Percentiles rank a stretch among this genome's conserved stretches.
These are phyloP conservation scores for Hypocreales sp. DNA, from an alignment of 2,329 filamentous ascomycete species.

Conservation along the genomic window DNA sequence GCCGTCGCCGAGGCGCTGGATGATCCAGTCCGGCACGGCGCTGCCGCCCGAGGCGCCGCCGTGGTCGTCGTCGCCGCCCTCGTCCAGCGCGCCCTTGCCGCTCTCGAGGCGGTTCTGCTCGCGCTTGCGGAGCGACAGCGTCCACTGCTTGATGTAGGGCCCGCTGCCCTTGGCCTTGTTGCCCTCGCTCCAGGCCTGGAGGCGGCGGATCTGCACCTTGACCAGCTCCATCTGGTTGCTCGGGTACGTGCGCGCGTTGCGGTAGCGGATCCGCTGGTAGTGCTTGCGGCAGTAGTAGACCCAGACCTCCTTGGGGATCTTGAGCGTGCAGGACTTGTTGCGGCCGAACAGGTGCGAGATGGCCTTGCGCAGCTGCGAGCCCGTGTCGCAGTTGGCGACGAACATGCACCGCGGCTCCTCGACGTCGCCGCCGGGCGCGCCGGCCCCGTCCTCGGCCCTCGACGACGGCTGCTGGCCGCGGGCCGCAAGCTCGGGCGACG, in stretches of 20 bases:
- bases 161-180: slow-evolving; percentile 21
- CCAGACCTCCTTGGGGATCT: slow-evolving; percentile 56
- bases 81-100: slow-evolving; percentile 11
- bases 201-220: slow-evolving; percentile 41
- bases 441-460: background rate
- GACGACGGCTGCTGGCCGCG: background rate
- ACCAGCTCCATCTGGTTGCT: slow-evolving; percentile 49
- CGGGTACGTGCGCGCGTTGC: slow-evolving; percentile 45
- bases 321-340: slow-evolving; percentile 62
- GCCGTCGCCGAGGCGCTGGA: slow-evolving; percentile 25
- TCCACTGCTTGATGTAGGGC: slow-evolving; percentile 31
- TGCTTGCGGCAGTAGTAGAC: slow-evolving; percentile 68
- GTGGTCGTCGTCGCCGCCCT: slow-evolving; percentile 14
- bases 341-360: slow-evolving; percentile 73
- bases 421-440: slow-evolving; percentile 3
- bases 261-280: slow-evolving; percentile 62
- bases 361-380: slow-evolving; percentile 51
- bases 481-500: slow-evolving; percentile 1
- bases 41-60: slow-evolving; percentile 16
- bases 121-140: slow-evolving; percentile 46
- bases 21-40: slow-evolving; percentile 33
- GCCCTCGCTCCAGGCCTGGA: slow-evolving; percentile 45
- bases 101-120: slow-evolving; percentile 40
- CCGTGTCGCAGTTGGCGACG: slow-evolving; percentile 40
- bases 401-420: slow-evolving; percentile 34